Conservation (phyloP, 768 basidiomycete genomes). For the Fistulinella prunicolor region DNA sequence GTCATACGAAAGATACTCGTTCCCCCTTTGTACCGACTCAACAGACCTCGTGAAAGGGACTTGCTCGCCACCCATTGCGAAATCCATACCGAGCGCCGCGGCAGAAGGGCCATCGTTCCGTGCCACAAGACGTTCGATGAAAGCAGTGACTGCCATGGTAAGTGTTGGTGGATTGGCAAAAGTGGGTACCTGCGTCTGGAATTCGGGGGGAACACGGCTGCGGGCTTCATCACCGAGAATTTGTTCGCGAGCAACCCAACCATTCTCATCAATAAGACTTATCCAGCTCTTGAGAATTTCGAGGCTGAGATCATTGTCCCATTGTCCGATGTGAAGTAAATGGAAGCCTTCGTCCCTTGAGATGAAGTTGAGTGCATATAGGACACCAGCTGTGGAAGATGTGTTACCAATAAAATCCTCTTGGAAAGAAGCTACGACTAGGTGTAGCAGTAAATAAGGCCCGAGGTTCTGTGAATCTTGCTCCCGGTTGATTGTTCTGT, state of each 20-base stretch:
- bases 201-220: constrained; percentile 89
- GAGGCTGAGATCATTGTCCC: constrained; percentile 90
- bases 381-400: not conserved
- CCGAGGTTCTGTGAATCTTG: constrained; percentile 68
- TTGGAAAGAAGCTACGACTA: constrained; percentile 94
- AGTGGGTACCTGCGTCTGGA: constrained; percentile 89
- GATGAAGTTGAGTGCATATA: constrained; percentile 2
- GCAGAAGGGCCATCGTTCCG: constrained; percentile 46
- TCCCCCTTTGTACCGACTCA: constrained; percentile 32
- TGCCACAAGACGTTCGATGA: constrained; percentile 69
- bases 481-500: no score
- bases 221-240: constrained; percentile 96
- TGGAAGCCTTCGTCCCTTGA: constrained; percentile 97
- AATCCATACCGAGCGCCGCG: constrained; percentile 65
- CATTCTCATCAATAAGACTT: constrained; percentile 84
- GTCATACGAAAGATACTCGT: constrained; percentile 54
- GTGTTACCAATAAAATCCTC: constrained; percentile 93
- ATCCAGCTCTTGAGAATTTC: constrained; percentile 92
- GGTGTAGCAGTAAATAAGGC: constrained; percentile 89
- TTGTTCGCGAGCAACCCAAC: constrained; percentile 96
- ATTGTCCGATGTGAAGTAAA: constrained; percentile 83
- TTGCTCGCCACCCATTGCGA: constrained; percentile 51
- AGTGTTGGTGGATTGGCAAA: constrained; percentile 96
- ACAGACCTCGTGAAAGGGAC: constrained; percentile 39
- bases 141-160: constrained; percentile 89